A percentile compares a stretch with the other conserved stretches of the same genome.
phyloP scores from a whole-genome alignment of 2,329 filamentous ascomycete species.

The Aspergillus persii region DNA sequence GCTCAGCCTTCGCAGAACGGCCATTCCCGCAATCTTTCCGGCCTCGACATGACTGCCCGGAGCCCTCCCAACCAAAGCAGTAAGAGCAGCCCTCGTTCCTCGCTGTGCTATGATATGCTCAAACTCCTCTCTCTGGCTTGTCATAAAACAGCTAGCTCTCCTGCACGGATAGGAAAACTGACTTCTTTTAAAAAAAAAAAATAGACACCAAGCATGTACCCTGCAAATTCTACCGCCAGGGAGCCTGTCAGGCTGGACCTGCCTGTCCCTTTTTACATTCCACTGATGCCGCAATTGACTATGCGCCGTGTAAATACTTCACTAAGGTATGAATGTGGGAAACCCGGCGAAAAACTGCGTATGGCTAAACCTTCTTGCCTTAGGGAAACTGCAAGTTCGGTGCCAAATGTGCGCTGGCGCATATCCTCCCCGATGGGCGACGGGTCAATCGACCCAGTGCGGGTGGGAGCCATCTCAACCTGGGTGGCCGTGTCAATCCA shows the following conservation, averaged over 20 bases:
- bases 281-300: constrained; percentile 77
- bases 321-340: constrained; percentile 67
- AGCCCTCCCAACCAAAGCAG: constrained; percentile 47
- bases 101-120: background rate
- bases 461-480: constrained; percentile 60
- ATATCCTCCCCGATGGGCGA: constrained; percentile 89
- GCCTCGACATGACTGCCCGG: constrained; percentile 46
- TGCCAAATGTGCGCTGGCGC: constrained; percentile 93
- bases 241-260: constrained; percentile 91
- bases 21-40: constrained; percentile 42
- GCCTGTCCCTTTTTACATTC: constrained; percentile 97
- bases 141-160: background rate
- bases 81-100: constrained; percentile 1
- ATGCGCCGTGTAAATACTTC: constrained; percentile 95
- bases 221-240: constrained; percentile 98
- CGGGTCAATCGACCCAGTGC: constrained; percentile 74
- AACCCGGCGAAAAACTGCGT: background rate
- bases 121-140: background rate
- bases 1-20: constrained; percentile 36
- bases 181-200: background rate
- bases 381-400: constrained; percentile 99
- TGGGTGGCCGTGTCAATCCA: constrained; percentile 66
- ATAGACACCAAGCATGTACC: constrained; percentile 93
- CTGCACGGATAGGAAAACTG: background rate
- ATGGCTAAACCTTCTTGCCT: constrained; percentile 19